phyloP scores from a whole-genome alignment of 169 alveolate genomes.

The Cryptosporidium ryanae region DNA sequence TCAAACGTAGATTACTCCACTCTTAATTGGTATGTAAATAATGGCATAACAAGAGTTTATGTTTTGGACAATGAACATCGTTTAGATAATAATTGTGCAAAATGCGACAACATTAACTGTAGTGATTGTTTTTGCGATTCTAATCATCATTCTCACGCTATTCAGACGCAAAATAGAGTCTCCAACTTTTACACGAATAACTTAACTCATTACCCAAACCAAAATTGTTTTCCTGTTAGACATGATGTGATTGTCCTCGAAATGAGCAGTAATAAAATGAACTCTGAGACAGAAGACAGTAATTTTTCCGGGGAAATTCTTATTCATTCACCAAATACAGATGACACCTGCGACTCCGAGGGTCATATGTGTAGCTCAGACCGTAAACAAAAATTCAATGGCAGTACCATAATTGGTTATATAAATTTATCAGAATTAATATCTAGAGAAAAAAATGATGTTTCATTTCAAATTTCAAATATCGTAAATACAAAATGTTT shows the following conservation, averaged over 20 bases:
- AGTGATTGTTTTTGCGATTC: conserved; percentile 7
- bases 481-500: conserved; percentile 50
- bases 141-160: too few relatives aligned
- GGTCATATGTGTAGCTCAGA: not conserved
- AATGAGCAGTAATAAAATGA: not conserved
- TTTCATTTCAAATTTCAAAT: not conserved
- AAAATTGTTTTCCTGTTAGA: not conserved
- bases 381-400: not conserved
- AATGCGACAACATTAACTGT: too few relatives aligned
- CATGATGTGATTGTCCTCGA: conserved; percentile 29
- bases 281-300: too few relatives aligned
- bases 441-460: not conserved
- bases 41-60: conserved; percentile 23
- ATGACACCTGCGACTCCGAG: conserved; percentile 47
- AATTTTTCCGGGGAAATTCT: too few relatives aligned
- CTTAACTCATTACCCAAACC: not conserved
- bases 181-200: not conserved
- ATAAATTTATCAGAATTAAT: conserved; percentile 18
- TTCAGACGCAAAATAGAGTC: too few relatives aligned
- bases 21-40: conserved; percentile 3
- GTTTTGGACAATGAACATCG: not conserved
- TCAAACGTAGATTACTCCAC: not conserved
- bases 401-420: conserved; percentile 32
- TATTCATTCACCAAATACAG: conserved; percentile 24
- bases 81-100: too few relatives aligned